Evolutionary conservation across 31 red algal genomes (phyloP).

Genomic region (Porphyra umbilicalis): DNA sequence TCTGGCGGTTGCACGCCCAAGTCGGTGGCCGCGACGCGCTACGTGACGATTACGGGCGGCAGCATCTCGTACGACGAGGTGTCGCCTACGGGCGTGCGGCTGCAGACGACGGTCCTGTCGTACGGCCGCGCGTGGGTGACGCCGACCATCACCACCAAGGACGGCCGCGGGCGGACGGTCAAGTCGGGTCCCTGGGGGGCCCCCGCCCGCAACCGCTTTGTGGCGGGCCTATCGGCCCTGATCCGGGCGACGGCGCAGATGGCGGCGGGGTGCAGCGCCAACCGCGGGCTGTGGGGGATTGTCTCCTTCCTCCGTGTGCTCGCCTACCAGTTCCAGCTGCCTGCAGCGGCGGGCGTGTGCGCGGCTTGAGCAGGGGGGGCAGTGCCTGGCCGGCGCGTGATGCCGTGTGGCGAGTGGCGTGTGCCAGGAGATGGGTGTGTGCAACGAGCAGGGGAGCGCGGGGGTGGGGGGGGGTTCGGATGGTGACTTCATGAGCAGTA

Average conservation of each 20-base stretch:
- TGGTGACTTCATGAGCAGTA: too few species aligned
- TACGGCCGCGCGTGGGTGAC: not conserved
- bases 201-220: not conserved
- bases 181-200: not conserved
- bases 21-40: not conserved
- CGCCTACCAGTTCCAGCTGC: not conserved
- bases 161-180: not conserved
- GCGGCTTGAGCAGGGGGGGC: too few species aligned
- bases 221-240: not conserved
- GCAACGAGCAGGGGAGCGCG: too few species aligned
- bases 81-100: not conserved
- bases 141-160: not conserved
- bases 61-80: not conserved
- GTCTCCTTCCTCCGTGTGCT: not conserved
- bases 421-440: too few species aligned
- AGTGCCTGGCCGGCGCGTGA: too few species aligned
- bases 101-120: not conserved
- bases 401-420: too few species aligned
- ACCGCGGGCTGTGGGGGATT: not conserved
- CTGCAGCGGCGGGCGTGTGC: not conserved
- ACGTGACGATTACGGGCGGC: not conserved
- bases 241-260: not conserved
- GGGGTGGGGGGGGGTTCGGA: too few species aligned
- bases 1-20: not conserved
- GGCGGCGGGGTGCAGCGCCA: not conserved